Percentiles rank a stretch among this genome's conserved stretches.
These are phyloP conservation scores for Phellopilus nigrolimitatus DNA, from an alignment of 1,284 basidiomycete species.

Conservation along the genomic window DNA sequence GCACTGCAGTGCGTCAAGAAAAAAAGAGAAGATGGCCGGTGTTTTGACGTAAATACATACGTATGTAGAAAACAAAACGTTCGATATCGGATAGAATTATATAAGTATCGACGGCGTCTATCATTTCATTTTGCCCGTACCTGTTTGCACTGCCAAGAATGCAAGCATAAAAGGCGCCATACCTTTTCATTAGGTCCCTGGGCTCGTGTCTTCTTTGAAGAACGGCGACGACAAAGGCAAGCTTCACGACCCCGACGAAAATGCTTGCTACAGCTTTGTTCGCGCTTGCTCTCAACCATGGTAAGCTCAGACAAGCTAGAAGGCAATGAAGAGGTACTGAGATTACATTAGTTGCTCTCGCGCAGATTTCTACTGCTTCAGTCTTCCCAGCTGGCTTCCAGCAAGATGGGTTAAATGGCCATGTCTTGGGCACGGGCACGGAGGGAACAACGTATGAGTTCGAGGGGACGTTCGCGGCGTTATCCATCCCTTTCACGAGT, in stretches of 20 bases:
- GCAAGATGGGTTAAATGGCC: background rate
- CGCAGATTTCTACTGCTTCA: background rate
- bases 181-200: too few relatives aligned
- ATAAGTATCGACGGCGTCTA: too few relatives aligned
- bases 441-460: constrained; percentile 12
- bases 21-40: too few relatives aligned
- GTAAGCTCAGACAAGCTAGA: background rate
- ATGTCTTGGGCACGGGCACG: constrained; percentile 3
- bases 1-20: too few relatives aligned
- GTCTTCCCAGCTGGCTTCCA: constrained; percentile 6
- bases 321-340: background rate
- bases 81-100: too few relatives aligned
- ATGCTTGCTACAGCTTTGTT: background rate
- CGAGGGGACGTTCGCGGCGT: background rate
- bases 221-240: too few relatives aligned
- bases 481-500: constrained; percentile 1
- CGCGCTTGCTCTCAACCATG: background rate
- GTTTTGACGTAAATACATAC: too few relatives aligned
- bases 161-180: too few relatives aligned
- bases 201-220: too few relatives aligned
- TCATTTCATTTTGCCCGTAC: too few relatives aligned
- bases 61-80: too few relatives aligned
- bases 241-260: background rate
- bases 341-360: background rate
- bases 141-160: too few relatives aligned